These are phyloP conservation scores for Rhizopogon rudus DNA, from an alignment of 768 basidiomycete genomes.

Conservation along the genomic window DNA sequence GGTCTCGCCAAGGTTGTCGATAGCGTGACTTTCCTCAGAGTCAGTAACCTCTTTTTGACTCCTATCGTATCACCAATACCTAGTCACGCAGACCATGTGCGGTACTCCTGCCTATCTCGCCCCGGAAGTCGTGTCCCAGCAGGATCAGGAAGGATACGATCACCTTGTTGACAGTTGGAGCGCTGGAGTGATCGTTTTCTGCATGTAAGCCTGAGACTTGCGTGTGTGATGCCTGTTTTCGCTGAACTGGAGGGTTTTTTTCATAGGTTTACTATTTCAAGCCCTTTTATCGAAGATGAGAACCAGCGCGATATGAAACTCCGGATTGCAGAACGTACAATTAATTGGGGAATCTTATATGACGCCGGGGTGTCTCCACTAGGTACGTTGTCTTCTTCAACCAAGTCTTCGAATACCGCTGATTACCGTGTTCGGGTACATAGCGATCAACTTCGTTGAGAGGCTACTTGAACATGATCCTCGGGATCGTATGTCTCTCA, in stretches of 20 bases:
- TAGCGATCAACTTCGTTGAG: constrained; percentile 64
- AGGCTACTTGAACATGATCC: constrained; percentile 65
- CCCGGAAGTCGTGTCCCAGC: constrained; percentile 79
- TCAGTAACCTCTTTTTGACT: constrained; percentile 28
- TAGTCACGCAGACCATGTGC: constrained; percentile 71
- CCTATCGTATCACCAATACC: neutral
- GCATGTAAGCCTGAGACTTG: constrained; percentile 55
- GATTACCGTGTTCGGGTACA: constrained; percentile 25
- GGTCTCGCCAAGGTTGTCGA: constrained; percentile 93
- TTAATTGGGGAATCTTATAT: constrained; percentile 57
- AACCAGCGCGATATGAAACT: constrained; percentile 51
- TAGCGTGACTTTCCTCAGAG: constrained; percentile 69
- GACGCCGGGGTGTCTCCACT: constrained; percentile 33
- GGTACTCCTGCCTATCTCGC: constrained; percentile 95
- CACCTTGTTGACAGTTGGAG: constrained; percentile 95
- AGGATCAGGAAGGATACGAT: constrained; percentile 68
- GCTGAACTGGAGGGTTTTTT: neutral
- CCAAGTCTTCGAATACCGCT: neutral
- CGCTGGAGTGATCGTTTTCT: constrained; percentile 90
- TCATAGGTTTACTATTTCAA: constrained; percentile 66
- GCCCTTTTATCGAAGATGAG: constrained; percentile 81
- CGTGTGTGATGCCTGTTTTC: constrained; percentile 6
- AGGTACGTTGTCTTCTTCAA: constrained; percentile 33
- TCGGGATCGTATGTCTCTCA: constrained; percentile 61
- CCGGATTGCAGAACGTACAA: constrained; percentile 50